Conservation (phyloP, 371 early-diverging fungal genomes). For the Nematocida displodere region DNA sequence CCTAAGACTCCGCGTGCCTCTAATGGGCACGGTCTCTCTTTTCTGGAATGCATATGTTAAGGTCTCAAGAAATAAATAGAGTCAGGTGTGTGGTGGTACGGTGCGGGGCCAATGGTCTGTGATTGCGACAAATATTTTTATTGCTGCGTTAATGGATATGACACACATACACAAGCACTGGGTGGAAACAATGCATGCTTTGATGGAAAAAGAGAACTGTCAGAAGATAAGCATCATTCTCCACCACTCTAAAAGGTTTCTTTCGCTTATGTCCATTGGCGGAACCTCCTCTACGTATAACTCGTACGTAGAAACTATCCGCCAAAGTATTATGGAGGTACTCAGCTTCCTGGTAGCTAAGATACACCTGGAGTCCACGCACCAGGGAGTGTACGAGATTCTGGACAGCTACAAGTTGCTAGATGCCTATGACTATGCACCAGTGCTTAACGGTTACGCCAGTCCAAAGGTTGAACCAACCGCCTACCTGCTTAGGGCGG, state of each 20-base stretch:
- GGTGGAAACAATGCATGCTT: neutral
- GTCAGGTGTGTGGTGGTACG: neutral
- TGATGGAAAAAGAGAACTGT: neutral
- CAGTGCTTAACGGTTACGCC: neutral
- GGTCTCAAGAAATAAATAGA: neutral
- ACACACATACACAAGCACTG: slow-evolving; percentile 9
- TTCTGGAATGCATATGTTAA: slow-evolving; percentile 40
- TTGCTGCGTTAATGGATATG: slow-evolving; percentile 12
- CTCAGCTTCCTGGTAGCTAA: neutral
- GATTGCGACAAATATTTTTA: neutral
- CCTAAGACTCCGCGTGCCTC: slow-evolving; percentile 2
- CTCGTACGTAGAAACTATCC: slow-evolving; percentile 21
- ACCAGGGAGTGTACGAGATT: slow-evolving; percentile 6
- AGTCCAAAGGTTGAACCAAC: neutral
- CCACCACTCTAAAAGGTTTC: slow-evolving; percentile 7
- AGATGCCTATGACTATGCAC: neutral
- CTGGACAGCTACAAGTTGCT: neutral
- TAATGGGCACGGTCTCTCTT: slow-evolving; percentile 5
- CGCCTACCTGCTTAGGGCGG: neutral
- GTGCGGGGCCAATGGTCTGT: neutral
- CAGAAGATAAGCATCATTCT: slow-evolving; percentile 13
- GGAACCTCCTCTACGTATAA: slow-evolving; percentile 12
- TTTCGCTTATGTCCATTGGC: neutral
- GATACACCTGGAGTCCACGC: neutral
- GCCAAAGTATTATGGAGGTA: neutral